Conservation (phyloP, 306 rosid species). For the Alnus glutinosa region DNA sequence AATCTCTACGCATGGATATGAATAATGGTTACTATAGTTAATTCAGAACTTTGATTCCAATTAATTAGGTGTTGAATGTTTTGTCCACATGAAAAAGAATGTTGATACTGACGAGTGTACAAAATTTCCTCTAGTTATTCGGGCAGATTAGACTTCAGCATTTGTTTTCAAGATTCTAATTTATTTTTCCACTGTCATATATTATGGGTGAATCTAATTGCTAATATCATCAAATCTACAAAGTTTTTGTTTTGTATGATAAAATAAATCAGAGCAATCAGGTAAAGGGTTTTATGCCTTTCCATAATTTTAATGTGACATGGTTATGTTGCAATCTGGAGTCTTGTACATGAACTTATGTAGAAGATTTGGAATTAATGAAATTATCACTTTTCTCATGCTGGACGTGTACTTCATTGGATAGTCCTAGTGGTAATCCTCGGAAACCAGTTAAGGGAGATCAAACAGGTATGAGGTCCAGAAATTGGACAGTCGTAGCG, state of each 20-base stretch:
- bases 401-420: not conserved
- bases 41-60: not conserved
- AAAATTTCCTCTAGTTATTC: no score
- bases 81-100: not conserved
- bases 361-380: not conserved
- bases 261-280: not conserved
- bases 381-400: not conserved
- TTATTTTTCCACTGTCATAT: not conserved
- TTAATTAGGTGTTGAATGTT: not conserved
- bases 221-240: not conserved
- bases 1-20: conserved; percentile 1
- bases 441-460: no score
- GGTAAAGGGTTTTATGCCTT: not conserved
- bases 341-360: not conserved
- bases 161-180: not conserved
- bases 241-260: not conserved
- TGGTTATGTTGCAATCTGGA: not conserved
- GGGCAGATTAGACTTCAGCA: no score
- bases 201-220: not conserved
- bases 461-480: not conserved
- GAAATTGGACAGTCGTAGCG: not conserved
- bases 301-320: not conserved
- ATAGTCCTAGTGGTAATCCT: not conserved
- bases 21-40: not conserved
- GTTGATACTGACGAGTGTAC: not conserved